A percentile compares a stretch with the other conserved stretches of the same genome.
Conservation (phyloP, 2,329 filamentous ascomycete species). For the Alternaria triticina region DNA sequence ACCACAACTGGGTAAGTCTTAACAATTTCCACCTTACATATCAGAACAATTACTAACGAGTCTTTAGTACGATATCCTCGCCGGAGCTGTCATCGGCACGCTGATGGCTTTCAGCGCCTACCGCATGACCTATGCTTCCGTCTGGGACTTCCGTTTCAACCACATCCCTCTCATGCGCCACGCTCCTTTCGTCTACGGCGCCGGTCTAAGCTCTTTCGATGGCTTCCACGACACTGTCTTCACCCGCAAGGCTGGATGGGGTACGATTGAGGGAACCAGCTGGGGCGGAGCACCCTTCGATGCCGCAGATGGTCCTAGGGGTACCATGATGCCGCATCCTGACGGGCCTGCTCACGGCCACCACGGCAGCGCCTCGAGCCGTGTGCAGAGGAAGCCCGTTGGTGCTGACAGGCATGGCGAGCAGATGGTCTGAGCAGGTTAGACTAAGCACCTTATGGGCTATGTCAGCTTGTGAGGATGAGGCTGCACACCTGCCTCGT, state of each 20-base stretch:
- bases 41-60: neutral
- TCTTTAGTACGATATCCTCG: conserved; percentile 72
- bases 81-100: conserved; percentile 69
- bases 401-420: conserved; percentile 22
- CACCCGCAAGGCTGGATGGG: conserved; percentile 68
- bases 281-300: conserved; percentile 53
- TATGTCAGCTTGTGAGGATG: neutral
- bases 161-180: conserved; percentile 70
- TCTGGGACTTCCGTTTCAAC: conserved; percentile 73
- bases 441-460: neutral
- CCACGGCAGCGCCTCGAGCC: conserved; percentile 23
- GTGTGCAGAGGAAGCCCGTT: conserved; percentile 41
- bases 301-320: conserved; percentile 47
- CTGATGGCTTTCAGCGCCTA: conserved; percentile 70
- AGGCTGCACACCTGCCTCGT: neutral
- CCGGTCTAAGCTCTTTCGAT: conserved; percentile 46
- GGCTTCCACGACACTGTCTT: conserved; percentile 62
- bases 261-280: conserved; percentile 50
- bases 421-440: conserved; percentile 9
- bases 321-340: conserved; percentile 38
- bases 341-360: conserved; percentile 35
- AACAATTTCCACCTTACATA: neutral
- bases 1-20: conserved; percentile 61
- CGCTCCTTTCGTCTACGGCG: conserved; percentile 61
- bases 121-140: conserved; percentile 69